Percentiles rank a stretch among this genome's conserved stretches.
Conservation (phyloP, 225 moss, liverwort and hornwort species). For the Marchantia paleacea region DNA sequence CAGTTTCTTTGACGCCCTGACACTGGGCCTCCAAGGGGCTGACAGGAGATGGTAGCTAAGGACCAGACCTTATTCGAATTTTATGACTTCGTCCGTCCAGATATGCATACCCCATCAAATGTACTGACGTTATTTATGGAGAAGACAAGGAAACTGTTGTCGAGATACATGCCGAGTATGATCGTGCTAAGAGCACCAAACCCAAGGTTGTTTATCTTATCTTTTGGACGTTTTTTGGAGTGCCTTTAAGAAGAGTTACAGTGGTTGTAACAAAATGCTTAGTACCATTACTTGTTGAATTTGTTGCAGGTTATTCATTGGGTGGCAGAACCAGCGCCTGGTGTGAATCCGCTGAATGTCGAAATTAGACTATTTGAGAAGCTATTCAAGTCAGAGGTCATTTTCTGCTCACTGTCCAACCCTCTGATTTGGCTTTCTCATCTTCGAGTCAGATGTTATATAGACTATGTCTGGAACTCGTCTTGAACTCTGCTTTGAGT, state of each 20-base stretch:
- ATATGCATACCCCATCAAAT: slow-evolving; percentile 94
- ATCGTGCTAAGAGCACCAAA: slow-evolving; percentile 74
- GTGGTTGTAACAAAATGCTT: no score
- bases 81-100: slow-evolving; percentile 30
- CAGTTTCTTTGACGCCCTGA: no score
- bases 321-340: slow-evolving; percentile 79
- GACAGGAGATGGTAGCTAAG: no score
- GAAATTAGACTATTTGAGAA: slow-evolving; percentile 85
- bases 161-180: slow-evolving; percentile 89
- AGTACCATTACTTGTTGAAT: background rate
- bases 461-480: no score
- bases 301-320: slow-evolving; percentile 83
- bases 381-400: slow-evolving; percentile 89
- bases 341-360: slow-evolving; percentile 73
- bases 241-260: background rate
- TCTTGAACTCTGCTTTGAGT: no score
- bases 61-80: no score
- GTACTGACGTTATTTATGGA: slow-evolving; percentile 67
- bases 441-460: no score
- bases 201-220: slow-evolving; percentile 59
- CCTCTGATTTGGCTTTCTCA: background rate
- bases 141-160: slow-evolving; percentile 68
- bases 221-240: background rate
- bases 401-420: background rate
- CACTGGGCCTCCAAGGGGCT: no score